Evolutionary conservation across 176 grass and related monocot species (phyloP).

Genomic region (Oryza longistaminata): DNA sequence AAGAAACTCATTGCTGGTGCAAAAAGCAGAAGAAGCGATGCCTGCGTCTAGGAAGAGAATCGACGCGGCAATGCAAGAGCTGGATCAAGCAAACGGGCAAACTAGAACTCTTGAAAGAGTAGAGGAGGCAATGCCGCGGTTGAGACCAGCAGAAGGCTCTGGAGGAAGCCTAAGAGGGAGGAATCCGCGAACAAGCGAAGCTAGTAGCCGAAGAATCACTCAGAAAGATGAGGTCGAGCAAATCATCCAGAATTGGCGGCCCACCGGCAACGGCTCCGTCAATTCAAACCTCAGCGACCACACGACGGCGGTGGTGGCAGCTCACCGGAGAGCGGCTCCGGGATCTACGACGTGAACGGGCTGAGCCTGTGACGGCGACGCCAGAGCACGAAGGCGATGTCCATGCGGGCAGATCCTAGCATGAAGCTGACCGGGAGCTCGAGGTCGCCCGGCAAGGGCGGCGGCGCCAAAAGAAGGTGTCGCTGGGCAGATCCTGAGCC

Average conservation of each 20-base stretch:
- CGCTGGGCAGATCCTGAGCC: slow-evolving; percentile 81
- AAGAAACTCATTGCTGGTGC: slow-evolving; percentile 52
- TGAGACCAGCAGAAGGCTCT: slow-evolving; percentile 70
- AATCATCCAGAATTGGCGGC: slow-evolving; percentile 51
- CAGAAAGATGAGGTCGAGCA: slow-evolving; percentile 55
- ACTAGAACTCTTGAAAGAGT: slow-evolving; percentile 75
- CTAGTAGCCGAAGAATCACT: slow-evolving; percentile 57
- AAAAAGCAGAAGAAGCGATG: slow-evolving; percentile 59
- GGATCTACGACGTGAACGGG: slow-evolving; percentile 78
- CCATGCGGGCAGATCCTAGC: slow-evolving; percentile 94
- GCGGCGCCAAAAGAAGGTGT: slow-evolving; percentile 47
- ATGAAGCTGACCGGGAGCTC: slow-evolving; percentile 64
- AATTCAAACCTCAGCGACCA: slow-evolving; percentile 59
- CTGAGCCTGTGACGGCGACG: slow-evolving; percentile 61
- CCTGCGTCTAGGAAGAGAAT: slow-evolving; percentile 45
- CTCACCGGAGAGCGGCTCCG: slow-evolving; percentile 32
- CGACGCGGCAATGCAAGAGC: slow-evolving; percentile 55
- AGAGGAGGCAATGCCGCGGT: slow-evolving; percentile 80
- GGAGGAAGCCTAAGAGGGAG: slow-evolving; percentile 80
- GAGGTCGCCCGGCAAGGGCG: slow-evolving; percentile 35
- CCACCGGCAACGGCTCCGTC: slow-evolving; percentile 32
- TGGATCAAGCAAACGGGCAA: slow-evolving; percentile 66
- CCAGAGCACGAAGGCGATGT: slow-evolving; percentile 50
- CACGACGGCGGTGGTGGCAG: slow-evolving; percentile 3
- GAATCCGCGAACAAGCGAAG: slow-evolving; percentile 56